Base-by-base conservation (phyloP, 108 stramenopile species). In the Conticribra guillardii region DNA sequence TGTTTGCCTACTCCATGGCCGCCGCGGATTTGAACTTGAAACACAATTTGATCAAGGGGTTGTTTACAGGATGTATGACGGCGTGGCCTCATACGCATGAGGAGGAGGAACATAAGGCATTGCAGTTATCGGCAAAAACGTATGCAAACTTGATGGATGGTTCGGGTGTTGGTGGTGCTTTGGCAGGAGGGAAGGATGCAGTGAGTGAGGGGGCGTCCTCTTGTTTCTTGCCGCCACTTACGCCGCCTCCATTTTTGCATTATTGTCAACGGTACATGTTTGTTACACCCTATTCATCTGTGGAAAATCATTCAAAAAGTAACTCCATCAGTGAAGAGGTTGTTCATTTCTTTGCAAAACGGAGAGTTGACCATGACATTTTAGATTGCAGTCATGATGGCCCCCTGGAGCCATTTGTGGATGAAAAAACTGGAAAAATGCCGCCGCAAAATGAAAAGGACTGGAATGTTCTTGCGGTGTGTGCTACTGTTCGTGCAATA, bases 21-120 rank as follows among this genome's bases (percentile, higher is more conserved):
- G 81, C 83, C 3, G 75, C 80, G 5, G 80, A 81, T 56, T 49
- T 81, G 32, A 32, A 50, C 16, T 58, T 81, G 58, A 75, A 70
- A 34, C 82, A 83, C 69, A 79, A 61, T 24, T 31, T 83, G 18
- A 54, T 78, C 11, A 54, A 64, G 18, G 69, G 46, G 29, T 54
- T 85, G 11, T 82, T 60, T 45, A 74, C 81, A 23, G 84, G 84
- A 9, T 85, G 84, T 56, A 85, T 85, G 84, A 78, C 81, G 17
- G 54, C 50, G 27, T 80, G 78, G 69, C 84, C 84, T 5, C 69
- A 80, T n/a, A 44, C 56, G 14, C 54, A 65, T 21, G 74, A 30
- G 26, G 63, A 54, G 11, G 56, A 31, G 24, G 65, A 80, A 16
- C 21, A 23, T 19, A 52, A 79, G 27, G 67, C 73, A 24, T 51